A percentile compares a stretch with the other conserved stretches of the same genome.
phyloP scores from a whole-genome alignment of 108 stramenopile species.

The Nitzschia palea region DNA sequence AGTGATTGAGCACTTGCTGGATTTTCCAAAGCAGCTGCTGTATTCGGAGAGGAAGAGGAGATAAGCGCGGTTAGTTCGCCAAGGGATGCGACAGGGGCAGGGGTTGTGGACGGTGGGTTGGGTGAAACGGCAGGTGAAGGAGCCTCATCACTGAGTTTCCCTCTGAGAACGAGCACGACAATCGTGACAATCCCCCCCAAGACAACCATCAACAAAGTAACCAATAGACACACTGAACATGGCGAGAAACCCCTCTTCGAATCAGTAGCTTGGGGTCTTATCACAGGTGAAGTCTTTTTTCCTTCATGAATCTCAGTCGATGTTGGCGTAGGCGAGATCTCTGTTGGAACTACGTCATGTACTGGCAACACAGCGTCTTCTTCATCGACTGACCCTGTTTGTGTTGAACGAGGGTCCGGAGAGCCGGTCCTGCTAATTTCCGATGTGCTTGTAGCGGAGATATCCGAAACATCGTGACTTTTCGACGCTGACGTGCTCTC shows the following conservation, averaged over 20 bases:
- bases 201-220: background rate
- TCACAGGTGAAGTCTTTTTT: too few relatives aligned
- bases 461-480: background rate
- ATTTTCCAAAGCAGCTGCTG: background rate
- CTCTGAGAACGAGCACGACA: background rate
- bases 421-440: background rate
- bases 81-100: constrained; percentile 5
- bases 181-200: background rate
- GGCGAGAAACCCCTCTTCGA: too few relatives aligned
- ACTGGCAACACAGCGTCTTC: too few relatives aligned
- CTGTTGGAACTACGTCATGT: too few relatives aligned
- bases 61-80: constrained; percentile 4
- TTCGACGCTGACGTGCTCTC: background rate
- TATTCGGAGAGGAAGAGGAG: background rate
- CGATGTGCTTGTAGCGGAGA: background rate
- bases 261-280: too few relatives aligned
- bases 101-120: background rate
- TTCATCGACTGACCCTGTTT: too few relatives aligned
- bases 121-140: constrained; percentile 8
- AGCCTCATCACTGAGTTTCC: background rate
- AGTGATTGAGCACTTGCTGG: background rate
- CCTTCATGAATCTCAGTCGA: too few relatives aligned
- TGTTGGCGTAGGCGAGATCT: too few relatives aligned
- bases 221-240: background rate
- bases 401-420: too few relatives aligned